Evolutionary conservation across 2,329 filamentous ascomycete genomes (phyloP), one percentile per base, ranked within the genome.

Genomic region (Ascochyta fabae): DNA sequence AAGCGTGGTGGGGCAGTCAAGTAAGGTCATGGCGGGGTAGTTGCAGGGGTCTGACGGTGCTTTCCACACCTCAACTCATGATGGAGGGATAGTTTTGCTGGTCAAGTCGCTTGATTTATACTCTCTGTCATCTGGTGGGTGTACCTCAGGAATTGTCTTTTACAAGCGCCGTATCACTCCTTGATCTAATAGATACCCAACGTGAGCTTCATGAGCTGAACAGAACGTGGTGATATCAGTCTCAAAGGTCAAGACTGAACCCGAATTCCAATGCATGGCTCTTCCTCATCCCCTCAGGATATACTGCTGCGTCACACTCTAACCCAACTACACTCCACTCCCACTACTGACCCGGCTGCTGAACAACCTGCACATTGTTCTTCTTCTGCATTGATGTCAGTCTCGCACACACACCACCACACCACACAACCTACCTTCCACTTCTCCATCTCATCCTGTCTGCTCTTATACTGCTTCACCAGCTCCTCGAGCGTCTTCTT

Each of bases 401-500:
- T 52, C 56, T 55, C 65, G 19, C 42, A 31, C 15, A 34, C 26
- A 40, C n/a, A 19, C 39, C 22, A 19, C 42, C 39, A 40, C 4
- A 5, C 12, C 47, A 27, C 38, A 24, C n/a, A 34, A 73, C 86
- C 55, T 79, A 96, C 94, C 91, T 99, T 99, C 95, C 95, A 99
- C 77, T 89, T 93, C 75, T 99, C 94, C 82, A 99, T 86, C 73
- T 99, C 95, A 38, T 92, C 87, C 77, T 99, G 93, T 79, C 96
- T 96, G 29, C 83, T 80, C 81, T 96, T 96, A 83, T 98, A 98
- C 79, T 96, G 92, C 84, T 96, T 97, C 65, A 98, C 85, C 61
- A 99, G 80, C 75, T 97, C 94, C 61, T 97, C 93, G 51, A 98
- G 81, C 27, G 98, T 92, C 79, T 96, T 96, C 79, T 90, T 95